These are phyloP conservation scores for Amauroascus niger DNA, from an alignment of 2,329 filamentous ascomycete species.

Conservation along the genomic window DNA sequence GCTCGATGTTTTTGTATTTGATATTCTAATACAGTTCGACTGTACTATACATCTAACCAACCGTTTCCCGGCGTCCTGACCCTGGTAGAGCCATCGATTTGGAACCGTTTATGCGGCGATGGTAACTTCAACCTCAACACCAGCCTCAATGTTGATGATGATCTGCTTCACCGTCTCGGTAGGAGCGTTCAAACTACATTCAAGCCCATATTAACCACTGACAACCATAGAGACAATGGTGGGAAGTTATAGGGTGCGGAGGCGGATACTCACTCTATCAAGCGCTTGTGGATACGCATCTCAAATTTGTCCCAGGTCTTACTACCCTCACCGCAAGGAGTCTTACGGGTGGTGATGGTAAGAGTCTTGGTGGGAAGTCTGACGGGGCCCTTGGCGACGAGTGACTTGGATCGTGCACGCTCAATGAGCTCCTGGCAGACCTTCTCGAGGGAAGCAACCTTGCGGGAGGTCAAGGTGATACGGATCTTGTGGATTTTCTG, in stretches of 20 bases:
- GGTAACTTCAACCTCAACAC: constrained; percentile 46
- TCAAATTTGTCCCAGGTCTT: constrained; percentile 99
- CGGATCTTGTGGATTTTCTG: constrained; percentile 95
- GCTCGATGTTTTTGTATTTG: background rate
- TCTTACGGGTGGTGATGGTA: constrained; percentile 97
- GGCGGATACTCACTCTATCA: constrained; percentile 64
- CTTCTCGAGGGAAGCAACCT: constrained; percentile 93
- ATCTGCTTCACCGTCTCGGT: constrained; percentile 62
- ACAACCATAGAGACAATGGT: background rate
- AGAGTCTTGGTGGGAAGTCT: constrained; percentile 95
- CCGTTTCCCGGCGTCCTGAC: background rate
- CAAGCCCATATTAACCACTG: constrained; percentile 10
- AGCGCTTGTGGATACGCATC: constrained; percentile 98
- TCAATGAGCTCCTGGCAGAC: constrained; percentile 97
- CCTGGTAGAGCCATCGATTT: constrained; percentile 5
- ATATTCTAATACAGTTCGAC: background rate
- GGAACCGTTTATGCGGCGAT: constrained; percentile 41
- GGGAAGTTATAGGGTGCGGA: background rate
- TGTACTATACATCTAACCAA: background rate
- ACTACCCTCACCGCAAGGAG: constrained; percentile 97
- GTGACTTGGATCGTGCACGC: constrained; percentile 96
- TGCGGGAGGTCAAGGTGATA: constrained; percentile 92
- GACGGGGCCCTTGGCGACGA: constrained; percentile 96
- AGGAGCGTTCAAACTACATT: constrained; percentile 70
- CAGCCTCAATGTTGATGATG: constrained; percentile 47